Conservation (phyloP, 495 filamentous ascomycete genomes). For the Penicillium desertorum region DNA sequence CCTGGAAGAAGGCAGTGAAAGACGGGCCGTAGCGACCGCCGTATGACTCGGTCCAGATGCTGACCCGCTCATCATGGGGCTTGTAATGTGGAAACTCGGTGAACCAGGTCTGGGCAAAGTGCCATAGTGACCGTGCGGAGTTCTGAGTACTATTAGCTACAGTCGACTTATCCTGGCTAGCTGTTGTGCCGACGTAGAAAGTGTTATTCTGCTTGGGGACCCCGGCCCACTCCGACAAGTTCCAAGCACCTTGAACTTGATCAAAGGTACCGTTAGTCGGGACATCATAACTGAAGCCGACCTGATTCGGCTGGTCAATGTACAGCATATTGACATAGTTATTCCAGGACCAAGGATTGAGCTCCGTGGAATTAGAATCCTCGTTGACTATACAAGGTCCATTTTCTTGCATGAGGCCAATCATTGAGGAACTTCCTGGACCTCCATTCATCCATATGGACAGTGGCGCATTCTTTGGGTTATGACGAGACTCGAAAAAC, state of each 20-base stretch:
- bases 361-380: conserved; percentile 49
- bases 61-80: conserved; percentile 54
- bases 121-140: conserved; percentile 54
- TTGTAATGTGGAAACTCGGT: conserved; percentile 55
- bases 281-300: conserved; percentile 60
- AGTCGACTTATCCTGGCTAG: conserved; percentile 43
- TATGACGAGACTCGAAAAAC: conserved; percentile 48
- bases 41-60: conserved; percentile 58
- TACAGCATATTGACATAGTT: conserved; percentile 64
- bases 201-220: conserved; percentile 59
- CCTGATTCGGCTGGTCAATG: conserved; percentile 63
- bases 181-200: conserved; percentile 60
- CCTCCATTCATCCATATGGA: conserved; percentile 59
- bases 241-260: conserved; percentile 34
- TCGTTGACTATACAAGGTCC: conserved; percentile 59
- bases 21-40: conserved; percentile 68
- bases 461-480: conserved; percentile 50
- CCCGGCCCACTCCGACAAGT: conserved; percentile 34
- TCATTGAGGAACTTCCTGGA: conserved; percentile 58
- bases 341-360: conserved; percentile 61
- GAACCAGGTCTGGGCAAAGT: conserved; percentile 60
- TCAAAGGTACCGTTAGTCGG: conserved; percentile 47
- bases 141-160: conserved; percentile 56
- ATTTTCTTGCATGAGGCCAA: conserved; percentile 63
- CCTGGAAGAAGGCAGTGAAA: conserved; percentile 63